Evolutionary conservation across 1,139 yeast genomes (phyloP).

Genomic region (Pichia sp.): DNA sequence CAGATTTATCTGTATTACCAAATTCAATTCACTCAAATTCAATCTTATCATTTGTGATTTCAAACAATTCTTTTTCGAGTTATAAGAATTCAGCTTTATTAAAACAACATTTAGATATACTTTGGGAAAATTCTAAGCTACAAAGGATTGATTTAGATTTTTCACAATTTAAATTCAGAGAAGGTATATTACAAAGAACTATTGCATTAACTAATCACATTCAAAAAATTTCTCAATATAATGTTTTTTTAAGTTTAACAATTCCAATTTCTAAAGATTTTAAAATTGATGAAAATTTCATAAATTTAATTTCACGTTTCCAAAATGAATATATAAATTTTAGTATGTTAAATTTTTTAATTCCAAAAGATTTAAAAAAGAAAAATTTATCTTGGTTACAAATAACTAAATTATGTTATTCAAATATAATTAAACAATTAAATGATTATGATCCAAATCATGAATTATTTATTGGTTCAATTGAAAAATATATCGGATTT

Average conservation of each 20-base stretch:
- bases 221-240: conserved; percentile 11
- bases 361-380: conserved; percentile 11
- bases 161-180: conserved; percentile 10
- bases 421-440: conserved; percentile 7
- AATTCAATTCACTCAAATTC: conserved; percentile 4
- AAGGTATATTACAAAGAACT: conserved; percentile 5
- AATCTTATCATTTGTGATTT: conserved; percentile 6
- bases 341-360: conserved; percentile 12
- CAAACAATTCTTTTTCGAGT: conserved; percentile 7
- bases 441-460: conserved; percentile 3
- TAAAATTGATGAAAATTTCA: conserved; percentile 4
- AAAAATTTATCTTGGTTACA: conserved; percentile 12
- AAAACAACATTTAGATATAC: conserved; percentile 9
- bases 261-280: conserved; percentile 7
- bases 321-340: conserved; percentile 12
- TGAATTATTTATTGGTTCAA: conserved; percentile 11
- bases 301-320: conserved; percentile 2
- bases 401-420: not conserved
- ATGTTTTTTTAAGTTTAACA: conserved; percentile 9
- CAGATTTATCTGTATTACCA: conserved; percentile 7
- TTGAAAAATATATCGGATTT: conserved; percentile 14
- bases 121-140: conserved; percentile 10
- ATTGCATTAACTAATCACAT: conserved; percentile 9
- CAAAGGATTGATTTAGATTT: conserved; percentile 15
- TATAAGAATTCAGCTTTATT: conserved; percentile 3